These are phyloP conservation scores for Aspergillus amoenus DNA, from an alignment of 2,329 filamentous ascomycete species.

Conservation along the genomic window DNA sequence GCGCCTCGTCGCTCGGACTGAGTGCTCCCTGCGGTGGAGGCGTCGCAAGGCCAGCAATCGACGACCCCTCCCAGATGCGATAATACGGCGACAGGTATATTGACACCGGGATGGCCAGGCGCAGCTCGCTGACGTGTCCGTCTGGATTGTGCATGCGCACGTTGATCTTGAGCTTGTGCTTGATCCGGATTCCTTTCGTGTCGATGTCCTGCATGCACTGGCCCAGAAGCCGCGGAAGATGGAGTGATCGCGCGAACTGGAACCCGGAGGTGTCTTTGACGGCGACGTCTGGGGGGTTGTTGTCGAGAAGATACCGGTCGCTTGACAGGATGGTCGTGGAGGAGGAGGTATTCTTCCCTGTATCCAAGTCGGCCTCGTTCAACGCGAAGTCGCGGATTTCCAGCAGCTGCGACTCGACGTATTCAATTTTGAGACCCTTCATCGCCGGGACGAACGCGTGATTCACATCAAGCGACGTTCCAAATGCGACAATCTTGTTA, in stretches of 20 bases:
- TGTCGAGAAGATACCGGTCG: background rate
- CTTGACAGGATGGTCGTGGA: background rate
- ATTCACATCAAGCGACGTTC: background rate
- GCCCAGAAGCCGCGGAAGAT: background rate
- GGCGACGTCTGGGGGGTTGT: background rate
- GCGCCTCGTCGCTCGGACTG: background rate
- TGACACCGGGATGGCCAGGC: background rate
- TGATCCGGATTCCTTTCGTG: background rate
- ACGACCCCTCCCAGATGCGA: background rate
- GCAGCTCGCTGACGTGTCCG: background rate
- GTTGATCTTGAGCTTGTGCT: background rate
- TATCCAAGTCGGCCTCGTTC: background rate
- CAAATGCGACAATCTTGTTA: background rate
- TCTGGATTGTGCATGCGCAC: constrained; percentile 6
- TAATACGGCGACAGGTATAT: constrained; percentile 2
- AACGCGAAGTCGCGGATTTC: background rate
- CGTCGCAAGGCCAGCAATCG: background rate
- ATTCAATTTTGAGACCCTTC: background rate
- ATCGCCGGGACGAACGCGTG: background rate
- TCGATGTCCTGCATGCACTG: background rate
- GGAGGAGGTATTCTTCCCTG: background rate
- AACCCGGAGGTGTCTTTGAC: background rate
- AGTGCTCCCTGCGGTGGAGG: background rate
- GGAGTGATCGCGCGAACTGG: background rate
- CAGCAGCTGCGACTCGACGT: background rate